Base-by-base conservation (phyloP, 176 grass and related monocot genomes). In the Musa beccarii region DNA sequence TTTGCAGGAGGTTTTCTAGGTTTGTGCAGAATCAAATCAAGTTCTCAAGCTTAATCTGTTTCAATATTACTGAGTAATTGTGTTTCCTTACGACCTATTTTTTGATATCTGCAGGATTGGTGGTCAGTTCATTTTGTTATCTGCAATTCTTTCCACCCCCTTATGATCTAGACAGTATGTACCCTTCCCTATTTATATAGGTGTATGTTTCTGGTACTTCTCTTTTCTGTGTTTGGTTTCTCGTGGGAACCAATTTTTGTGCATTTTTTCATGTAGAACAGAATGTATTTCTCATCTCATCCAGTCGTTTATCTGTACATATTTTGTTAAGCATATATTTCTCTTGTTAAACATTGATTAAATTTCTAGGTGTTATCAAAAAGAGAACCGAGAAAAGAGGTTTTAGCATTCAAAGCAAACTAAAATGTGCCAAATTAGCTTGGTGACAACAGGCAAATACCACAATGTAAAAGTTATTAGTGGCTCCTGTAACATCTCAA, bases 1-100 rank as follows among this genome's bases (percentile, higher is more conserved):
- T 74, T 74, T 56, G 24, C 72, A 15, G 72, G 72, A 34, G 72
- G 72, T 49, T 74, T 74, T 57, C 72, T 74, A 74, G 72, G 72
- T 74, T 59, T 59, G 72, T 74, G 20, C 26, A 11, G 19, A 11
- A 17, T 13, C 14, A 34, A 68, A 68, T 14, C 14, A 11, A 8
- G 22, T 15, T 29, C 43, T 34, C 8, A 34, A 43, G 26, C 16
- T 68, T 43, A 14, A 43, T 34, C 15, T 34, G 25, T 34, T 13
- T 13, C 22, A 65, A 11, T 23, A 23, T 65, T 22, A 65, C 20
- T 26, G 11, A 12, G 4, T 8, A 53, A 22, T 73, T 53, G 21
- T 26, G 21, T 12, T 16, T 28, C 1, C 2, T 56, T 4, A 34
- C 19, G 11, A 25, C 21, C 8, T 2, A 28, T 8, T 54, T 26